Percentiles rank a stretch among this genome's conserved stretches.
Conservation (phyloP, 805 yeast species). For the Pichia manshurica region DNA sequence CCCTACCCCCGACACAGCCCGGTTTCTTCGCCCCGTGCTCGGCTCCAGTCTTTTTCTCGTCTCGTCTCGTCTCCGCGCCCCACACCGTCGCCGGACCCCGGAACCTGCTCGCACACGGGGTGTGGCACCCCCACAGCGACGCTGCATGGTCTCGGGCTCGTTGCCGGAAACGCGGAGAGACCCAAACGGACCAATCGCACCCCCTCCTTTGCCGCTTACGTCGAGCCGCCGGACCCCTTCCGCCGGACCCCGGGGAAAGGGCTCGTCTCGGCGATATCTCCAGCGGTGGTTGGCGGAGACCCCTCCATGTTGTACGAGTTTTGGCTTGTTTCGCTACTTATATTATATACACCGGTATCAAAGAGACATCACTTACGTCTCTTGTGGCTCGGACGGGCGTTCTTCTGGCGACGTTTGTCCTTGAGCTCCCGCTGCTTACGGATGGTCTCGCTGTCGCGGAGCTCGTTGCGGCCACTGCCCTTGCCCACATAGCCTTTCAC, state of each 20-base stretch:
- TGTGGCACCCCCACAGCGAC: not conserved
- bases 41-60: not conserved
- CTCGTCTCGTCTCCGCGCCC: not conserved
- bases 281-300: not conserved
- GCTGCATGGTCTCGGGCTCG: too few relatives aligned
- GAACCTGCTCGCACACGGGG: not conserved
- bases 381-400: constrained; percentile 65
- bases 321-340: too few relatives aligned
- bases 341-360: too few relatives aligned
- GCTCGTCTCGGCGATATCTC: not conserved
- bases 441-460: constrained; percentile 67
- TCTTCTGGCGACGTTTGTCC: constrained; percentile 77
- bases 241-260: not conserved
- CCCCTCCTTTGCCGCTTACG: not conserved
- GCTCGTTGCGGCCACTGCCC: constrained; percentile 46
- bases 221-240: not conserved
- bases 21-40: not conserved
- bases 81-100: not conserved
- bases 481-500: constrained; percentile 61
- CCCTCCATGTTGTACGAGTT: too few relatives aligned
- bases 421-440: constrained; percentile 65
- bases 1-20: not conserved
- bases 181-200: too few relatives aligned
- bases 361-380: constrained; percentile 19
- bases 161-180: too few relatives aligned